Conservation (phyloP, 176 grass and related monocot species). For the Phoenix dactylifera region DNA sequence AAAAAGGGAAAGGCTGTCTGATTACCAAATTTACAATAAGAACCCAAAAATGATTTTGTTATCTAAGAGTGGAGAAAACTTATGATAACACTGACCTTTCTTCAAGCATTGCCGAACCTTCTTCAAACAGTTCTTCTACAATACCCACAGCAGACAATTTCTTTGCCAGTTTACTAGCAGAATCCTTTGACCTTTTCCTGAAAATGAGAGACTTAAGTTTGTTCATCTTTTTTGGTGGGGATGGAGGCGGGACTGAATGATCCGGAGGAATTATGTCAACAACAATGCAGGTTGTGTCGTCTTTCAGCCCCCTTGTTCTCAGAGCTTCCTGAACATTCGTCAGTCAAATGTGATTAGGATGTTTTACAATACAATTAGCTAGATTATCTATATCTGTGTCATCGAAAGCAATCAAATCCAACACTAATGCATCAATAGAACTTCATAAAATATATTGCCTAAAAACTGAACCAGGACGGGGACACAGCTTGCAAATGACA, state of each 20-base stretch:
- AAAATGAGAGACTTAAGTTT: constrained; percentile 71
- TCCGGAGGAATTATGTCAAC: constrained; percentile 85
- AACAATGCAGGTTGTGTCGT: constrained; percentile 93
- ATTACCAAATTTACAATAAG: background rate
- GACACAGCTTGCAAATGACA: no score
- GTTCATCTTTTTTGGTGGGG: constrained; percentile 74
- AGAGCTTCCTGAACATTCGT: constrained; percentile 63
- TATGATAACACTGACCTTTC: constrained; percentile 47
- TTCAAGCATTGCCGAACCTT: constrained; percentile 91
- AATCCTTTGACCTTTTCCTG: constrained; percentile 56
- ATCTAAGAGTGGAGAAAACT: no score
- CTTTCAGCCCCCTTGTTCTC: constrained; percentile 83
- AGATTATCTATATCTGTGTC: no score
- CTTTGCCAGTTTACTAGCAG: constrained; percentile 60
- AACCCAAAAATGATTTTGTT: no score
- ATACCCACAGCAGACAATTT: constrained; percentile 54
- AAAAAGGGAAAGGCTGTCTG: background rate
- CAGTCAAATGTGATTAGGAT: background rate
- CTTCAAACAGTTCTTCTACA: constrained; percentile 87
- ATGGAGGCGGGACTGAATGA: constrained; percentile 43
- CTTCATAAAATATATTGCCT: background rate
- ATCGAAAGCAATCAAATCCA: no score
- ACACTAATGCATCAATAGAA: no score
- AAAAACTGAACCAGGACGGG: background rate
- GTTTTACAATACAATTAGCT: no score